Base-by-base conservation (phyloP, 2,329 filamentous ascomycete genomes). In the Talaromyces sp. region DNA sequence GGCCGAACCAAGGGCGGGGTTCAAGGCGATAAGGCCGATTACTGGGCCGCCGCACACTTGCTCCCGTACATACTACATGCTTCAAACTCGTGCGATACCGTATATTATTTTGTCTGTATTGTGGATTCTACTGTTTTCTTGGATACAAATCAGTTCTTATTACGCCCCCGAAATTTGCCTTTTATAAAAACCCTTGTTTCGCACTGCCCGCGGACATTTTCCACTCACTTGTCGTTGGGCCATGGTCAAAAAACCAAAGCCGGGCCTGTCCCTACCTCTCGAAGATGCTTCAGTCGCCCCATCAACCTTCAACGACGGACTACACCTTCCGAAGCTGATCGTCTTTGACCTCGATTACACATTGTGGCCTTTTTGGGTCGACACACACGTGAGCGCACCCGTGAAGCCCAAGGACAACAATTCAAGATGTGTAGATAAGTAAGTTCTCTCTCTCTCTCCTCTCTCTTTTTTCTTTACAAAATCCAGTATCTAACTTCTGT, bases 341-440 rank as follows among this genome's bases (percentile, higher is more conserved):
- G 90, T 95, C 65, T 97, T 98, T 79, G 95, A 98, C 75, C 86
- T 98, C 65, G 94, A 98, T 82, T 98, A 97, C 82, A 98, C 95
- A 0, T 83, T 98, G n/a, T 98, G 94, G 95, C 92, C 93, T 4
- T 97, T 97, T 78, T 98, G 94, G 94, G 89, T 96, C 1, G 95
- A 98, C 80, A 96, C 92, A 3, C 93, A 97, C 77, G 89, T 95
- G 68, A 86, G 87, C 28, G 84, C 87, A 6, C 93, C 92, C 0
- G 78, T 96, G 56, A 87, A 87, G 65, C 81, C 85, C 56, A 82
- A 81, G 66, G 85, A 87, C 64, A 76, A 78, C 64, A 79, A 79
- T 64, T 78, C 78, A 31, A 76, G 77, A 62, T 76, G 73, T 33
- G 74, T 76, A 5, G 78, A 80, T 64, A 71, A 72, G 78, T 79